Base-by-base conservation (phyloP, 2,329 filamentous ascomycete genomes). In the Basipetospora chlamydospora region DNA sequence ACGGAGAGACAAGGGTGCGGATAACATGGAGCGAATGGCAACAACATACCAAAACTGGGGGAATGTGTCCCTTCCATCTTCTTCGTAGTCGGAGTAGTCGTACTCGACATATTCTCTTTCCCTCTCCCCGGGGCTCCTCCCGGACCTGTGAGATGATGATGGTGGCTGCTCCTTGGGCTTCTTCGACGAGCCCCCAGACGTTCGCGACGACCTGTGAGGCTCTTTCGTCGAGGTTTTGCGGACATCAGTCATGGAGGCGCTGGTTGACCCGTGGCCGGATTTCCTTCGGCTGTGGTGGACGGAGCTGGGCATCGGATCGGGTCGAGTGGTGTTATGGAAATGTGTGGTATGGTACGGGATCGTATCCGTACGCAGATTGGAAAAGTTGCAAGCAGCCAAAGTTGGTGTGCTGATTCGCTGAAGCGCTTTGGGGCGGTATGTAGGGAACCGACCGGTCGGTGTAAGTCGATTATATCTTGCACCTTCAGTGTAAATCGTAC, bases 1-100 rank as follows among this genome's bases (percentile, higher is more conserved):
- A n/a, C 17, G 30, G 40, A 39, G 36, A 12, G 16, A 22, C 25
- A 25, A 30, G 15, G 13, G n/a, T n/a, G n/a, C n/a, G n/a, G n/a
- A n/a, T n/a, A 30, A 26, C 2, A 2, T 21, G 10, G 16, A 26
- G 26, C 3, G 18, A 29, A 21, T 10, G 12, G 33, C 9, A 12
- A 21, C 4, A 39, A 66, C 70, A 40, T 64, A 78, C 73, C 73
- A 78, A 49, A 64, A 77, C 50, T 77, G 72, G 16, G 73, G 73
- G 43, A 78, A 77, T 53, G 67, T 73, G 48, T 77, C 73, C 38
- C 70, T 60, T 47, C 39, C 42, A 16, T 74, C 71, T 38, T 75
- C 66, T 37, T 70, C 65, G n/a, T n/a, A n/a, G n/a, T n/a, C n/a
- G n/a, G n/a, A n/a, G 51, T 60, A 70, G 50, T 60, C 61, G 25